Evolutionary conservation across 225 moss, liverwort and hornwort species (phyloP), one percentile per base, ranked within the genome.

Genomic region (Bryum argenteum): DNA sequence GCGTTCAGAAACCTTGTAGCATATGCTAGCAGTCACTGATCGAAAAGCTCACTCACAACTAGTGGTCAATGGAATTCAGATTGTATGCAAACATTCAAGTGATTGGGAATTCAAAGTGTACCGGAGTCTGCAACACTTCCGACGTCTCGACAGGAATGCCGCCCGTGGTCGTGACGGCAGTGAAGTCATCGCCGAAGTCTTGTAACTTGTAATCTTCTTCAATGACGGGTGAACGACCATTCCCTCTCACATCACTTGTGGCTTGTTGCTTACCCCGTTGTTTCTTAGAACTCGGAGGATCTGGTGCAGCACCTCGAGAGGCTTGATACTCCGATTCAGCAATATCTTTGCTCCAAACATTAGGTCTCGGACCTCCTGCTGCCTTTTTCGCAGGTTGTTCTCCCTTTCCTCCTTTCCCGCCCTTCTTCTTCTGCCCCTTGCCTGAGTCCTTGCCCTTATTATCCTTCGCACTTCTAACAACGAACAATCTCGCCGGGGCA

Each of bases 341-440:
- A 64, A 78, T 79, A 33, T 88, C 88, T 73, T 68, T 77, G 75
- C 83, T 85, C 88, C 85, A 88, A 63, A 88, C 85, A 83, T 85
- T 88, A 9, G 74, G 48, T 41, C 70, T 70, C 33, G 81, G 78
- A 70, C 77, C 70, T 61, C 59, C 33, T 33, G 33, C 33, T 33
- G 33, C 24, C 56, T 55, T 60, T 44, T 81, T 78, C 55, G 73
- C 13, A 54, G 74, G 10, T 54, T 33, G 33, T 33, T 69, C 82
- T 63, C 79, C 79, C 54, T 76, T 75, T 39, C 70, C 78, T 51
- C 78, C 75, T 69, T 59, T 70, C 21, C 70, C 74, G 23, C 75
- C 69, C 64, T 77, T 71, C 47, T 76, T 85, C 78, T 70, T 82
- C 50, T 33, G 33, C 33, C 82, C 82, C 68, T 85, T 85, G 4